Evolutionary conservation across 352 stramenopile species (phyloP), one percentile per base, ranked within the genome.

Genomic region (Blastocystis sp.): DNA sequence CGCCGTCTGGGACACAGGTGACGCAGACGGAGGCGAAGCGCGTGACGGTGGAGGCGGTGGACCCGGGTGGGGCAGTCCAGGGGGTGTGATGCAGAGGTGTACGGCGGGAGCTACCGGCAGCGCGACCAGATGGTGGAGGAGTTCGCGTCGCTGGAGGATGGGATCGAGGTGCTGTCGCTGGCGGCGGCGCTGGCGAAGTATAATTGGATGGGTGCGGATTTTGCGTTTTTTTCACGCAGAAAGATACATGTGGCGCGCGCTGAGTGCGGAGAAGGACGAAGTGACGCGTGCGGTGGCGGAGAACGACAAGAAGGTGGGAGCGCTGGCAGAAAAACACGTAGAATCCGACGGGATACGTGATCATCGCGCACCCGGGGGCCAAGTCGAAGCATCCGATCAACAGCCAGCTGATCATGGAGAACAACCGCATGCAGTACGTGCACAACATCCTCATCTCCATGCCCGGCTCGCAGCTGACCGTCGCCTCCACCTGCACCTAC

Each of bases 351-450:
- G 75, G 75, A 3, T 85, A 85, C 40, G 75, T 85, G 40, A 85
- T 85, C 34, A 85, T 85, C 51, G 75, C 75, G 16, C 75, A 85
- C 42, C 75, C 75, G 9, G 75, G 75, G 0, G 75, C 63, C n/a
- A 64, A 72, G 18, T 85, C 57, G 21, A 40, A 72, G 44, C 16
- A 73, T 54, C 75, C 75, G 34, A 42, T 85, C 14, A 85, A 85
- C 36, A 61, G 57, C 27, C 75, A 85, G 51, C 40, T 85, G 53
- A 85, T 85, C 40, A 85, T 85, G 75, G 75, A 85, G 63, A 72
- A 72, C 44, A 71, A 67, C 36, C 24, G 75, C 16, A 72, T 76
- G 40, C 75, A 85, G 32, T 85, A 85, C 63, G 75, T 85, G 14
- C 75, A 85, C 44, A 85, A 85, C 44, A 51, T 85, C 11, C 48